phyloP scores from a whole-genome alignment of 352 stramenopile species.

The Pythium folliculosum region DNA sequence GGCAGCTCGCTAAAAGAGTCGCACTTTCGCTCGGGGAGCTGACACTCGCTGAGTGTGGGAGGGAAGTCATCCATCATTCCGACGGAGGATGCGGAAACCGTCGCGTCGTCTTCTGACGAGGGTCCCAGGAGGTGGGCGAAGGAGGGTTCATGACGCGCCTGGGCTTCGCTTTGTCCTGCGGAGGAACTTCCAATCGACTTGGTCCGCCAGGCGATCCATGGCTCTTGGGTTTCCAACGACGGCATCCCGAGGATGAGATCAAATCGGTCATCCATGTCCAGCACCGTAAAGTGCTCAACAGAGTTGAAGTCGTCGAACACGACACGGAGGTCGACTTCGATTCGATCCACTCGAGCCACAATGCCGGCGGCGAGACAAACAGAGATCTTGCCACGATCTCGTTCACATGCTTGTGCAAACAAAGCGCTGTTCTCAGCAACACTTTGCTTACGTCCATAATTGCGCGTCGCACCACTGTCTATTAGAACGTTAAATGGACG shows the following conservation, averaged over 20 bases:
- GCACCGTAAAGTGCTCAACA: conserved; percentile 4
- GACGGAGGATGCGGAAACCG: not conserved
- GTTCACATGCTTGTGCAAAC: conserved; percentile 18
- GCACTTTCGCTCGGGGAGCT: not conserved
- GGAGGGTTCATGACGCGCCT: conserved; percentile 19
- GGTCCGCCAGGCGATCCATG: conserved; percentile 19
- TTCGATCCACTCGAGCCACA: not conserved
- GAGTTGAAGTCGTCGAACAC: conserved; percentile 12
- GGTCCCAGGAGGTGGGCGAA: conserved; percentile 1
- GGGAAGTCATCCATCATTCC: not conserved
- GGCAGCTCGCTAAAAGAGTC: too few species aligned
- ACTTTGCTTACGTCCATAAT: conserved; percentile 16
- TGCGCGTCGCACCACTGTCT: conserved; percentile 14
- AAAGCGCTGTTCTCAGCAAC: conserved; percentile 11
- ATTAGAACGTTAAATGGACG: conserved; percentile 20
- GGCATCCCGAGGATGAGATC: conserved; percentile 30
- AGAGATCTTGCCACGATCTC: conserved; percentile 3
- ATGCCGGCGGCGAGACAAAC: conserved; percentile 1
- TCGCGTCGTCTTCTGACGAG: not conserved
- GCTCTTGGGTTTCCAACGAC: conserved; percentile 21
- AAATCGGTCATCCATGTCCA: conserved; percentile 16
- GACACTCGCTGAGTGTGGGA: too few species aligned
- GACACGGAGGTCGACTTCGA: conserved; percentile 7
- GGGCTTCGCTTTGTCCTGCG: conserved; percentile 5
- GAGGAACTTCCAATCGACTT: conserved; percentile 22